Base-by-base conservation (phyloP, 768 basidiomycete genomes). In the Cubamyces sp. region DNA sequence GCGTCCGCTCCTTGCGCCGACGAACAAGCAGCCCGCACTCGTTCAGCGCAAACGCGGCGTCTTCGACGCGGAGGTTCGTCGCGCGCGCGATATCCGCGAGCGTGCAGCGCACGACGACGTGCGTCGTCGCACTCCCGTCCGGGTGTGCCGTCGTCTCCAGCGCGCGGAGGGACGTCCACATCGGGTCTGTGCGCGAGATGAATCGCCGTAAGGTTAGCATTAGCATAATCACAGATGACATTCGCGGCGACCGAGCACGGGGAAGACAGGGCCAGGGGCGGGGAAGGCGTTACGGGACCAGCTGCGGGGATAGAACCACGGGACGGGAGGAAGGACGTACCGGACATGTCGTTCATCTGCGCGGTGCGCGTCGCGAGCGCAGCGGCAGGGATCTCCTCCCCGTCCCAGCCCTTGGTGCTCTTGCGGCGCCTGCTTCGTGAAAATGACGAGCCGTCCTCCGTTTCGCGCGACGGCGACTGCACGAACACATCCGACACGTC, bases 41-140 rank as follows among this genome's bases (percentile, higher is more conserved):
- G 58, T 91, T 88, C 66, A 98, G 74, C 2, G 95, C 93, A 74
- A 93, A 95, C 0, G 93, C 90, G 0, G 88, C 85, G 72, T 98
- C 96, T 57, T 97, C 93, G 0, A 87, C 73, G 1, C 92, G 84
- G 55, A 98, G 77, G 74, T 91, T 88, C 49, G 92, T 92, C 28
- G 88, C 91, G 18, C 80, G 78, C 1, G 94, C 88, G 59, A 98
- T 85, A 39, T 92, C 87, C 9, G 77, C 78, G n/a, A 98, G 81
- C 19, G 88, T 87, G 72, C 90, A 92, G 21, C 76, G 76, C 26
- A 91, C 81, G 43, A 83, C 78, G 59, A 90, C 81, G 64, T 94
- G 87, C 6, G 85, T 85, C 39, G 82, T 84, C 5, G 88, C 87
- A 61, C 87, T 85, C 8, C 91, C 92, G 62, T 92, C 87, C 3